A percentile compares a stretch with the other conserved stretches of the same genome.
phyloP scores from a whole-genome alignment of 1,139 yeast species.

The Yamadazyma sp. region DNA sequence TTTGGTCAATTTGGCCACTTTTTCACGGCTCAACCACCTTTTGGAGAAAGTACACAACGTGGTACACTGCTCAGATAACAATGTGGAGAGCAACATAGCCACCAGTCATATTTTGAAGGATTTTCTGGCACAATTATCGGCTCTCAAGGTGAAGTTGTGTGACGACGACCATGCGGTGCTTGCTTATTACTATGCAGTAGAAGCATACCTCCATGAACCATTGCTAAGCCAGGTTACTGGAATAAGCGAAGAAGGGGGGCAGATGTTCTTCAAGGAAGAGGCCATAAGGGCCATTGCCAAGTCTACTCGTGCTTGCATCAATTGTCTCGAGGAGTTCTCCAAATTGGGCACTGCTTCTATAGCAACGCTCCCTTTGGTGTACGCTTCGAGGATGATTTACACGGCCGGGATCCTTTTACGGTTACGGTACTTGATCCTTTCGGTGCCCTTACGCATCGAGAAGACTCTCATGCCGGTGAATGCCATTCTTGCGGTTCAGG shows the following conservation, averaged over 20 bases:
- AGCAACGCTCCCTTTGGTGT: slow-evolving; percentile 61
- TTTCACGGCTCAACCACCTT: slow-evolving; percentile 58
- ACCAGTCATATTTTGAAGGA: slow-evolving; percentile 37
- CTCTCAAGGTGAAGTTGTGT: slow-evolving; percentile 36
- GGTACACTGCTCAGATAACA: slow-evolving; percentile 40
- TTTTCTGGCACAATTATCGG: slow-evolving; percentile 41
- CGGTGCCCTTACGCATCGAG: slow-evolving; percentile 53
- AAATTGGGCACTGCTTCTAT: slow-evolving; percentile 42
- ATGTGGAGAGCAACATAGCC: slow-evolving; percentile 24
- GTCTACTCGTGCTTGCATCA: slow-evolving; percentile 57
- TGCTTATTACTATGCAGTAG: slow-evolving; percentile 63
- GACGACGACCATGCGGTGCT: slow-evolving; percentile 40
- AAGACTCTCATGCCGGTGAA: slow-evolving; percentile 50
- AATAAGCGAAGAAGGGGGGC: slow-evolving; percentile 19
- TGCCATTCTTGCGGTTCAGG: slow-evolving; percentile 45
- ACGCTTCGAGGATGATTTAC: slow-evolving; percentile 64
- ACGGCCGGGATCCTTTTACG: slow-evolving; percentile 67
- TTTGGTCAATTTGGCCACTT: slow-evolving; percentile 48
- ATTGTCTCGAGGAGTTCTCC: slow-evolving; percentile 51
- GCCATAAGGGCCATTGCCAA: slow-evolving; percentile 43
- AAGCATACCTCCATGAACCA: slow-evolving; percentile 73
- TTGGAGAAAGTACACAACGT: slow-evolving; percentile 64
- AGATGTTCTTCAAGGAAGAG: slow-evolving; percentile 20
- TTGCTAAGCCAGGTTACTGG: slow-evolving; percentile 35
- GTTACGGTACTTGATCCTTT: slow-evolving; percentile 54